Evolutionary conservation across 2,329 filamentous ascomycete genomes (phyloP), one percentile per base, ranked within the genome.

Genomic region (Trichoderma atroviride): DNA sequence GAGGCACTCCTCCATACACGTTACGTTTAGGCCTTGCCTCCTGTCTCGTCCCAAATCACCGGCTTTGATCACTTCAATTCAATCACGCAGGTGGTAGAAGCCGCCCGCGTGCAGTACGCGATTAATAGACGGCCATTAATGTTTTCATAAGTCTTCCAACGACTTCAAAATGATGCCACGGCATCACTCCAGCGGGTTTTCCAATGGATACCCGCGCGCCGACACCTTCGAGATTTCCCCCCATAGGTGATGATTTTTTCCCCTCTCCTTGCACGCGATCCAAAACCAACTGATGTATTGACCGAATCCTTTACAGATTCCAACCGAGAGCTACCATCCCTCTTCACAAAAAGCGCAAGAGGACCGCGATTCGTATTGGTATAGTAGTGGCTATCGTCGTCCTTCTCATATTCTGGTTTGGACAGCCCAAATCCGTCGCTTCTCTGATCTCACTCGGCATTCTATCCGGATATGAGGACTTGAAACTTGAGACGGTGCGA

Each of bases 401-500:
- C 50, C 78, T 93, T 33, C 86, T 96, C 76, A 85, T 90, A 72
- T 82, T 97, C 73, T 94, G 94, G 80, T 86, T 94, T 61, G 92
- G 93, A 80, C 88, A 93, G 72, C 84, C 84, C 79, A 89, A 81
- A 79, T 88, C 82, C 74, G 84, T 83, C 75, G 89, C 82, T 74
- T 93, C 82, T 78, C 85, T 83, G 77, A 86, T 83, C 77, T 91
- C 92, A 0, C 83, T 96, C 60, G 92, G 91, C 35, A 85, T 95
- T 43, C 82, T 94, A 62, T 89, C 89, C 50, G 83, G 86, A 27
- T 82, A 84, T 64, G 89, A 91, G 64, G 90, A 92, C 73, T 87
- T 93, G 72, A 90, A 97, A 76, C 88, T 98, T 69, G 93, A 98
- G 79, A 98, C 95, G 1, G 92, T 99, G 71, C 92, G 95, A 79